Base-by-base conservation (phyloP, 1,284 basidiomycete genomes). In the Meripilus lineatus region DNA sequence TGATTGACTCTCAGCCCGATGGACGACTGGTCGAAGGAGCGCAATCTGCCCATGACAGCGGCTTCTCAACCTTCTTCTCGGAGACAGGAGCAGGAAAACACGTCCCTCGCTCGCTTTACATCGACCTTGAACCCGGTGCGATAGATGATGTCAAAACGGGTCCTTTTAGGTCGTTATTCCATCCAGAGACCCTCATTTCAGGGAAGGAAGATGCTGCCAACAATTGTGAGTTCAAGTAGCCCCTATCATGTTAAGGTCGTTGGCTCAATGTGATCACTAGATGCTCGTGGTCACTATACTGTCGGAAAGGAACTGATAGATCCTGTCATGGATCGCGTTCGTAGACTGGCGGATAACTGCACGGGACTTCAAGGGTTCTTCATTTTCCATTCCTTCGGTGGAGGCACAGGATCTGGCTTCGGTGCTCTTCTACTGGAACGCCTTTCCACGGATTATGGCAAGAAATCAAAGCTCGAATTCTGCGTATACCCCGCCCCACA, bases 181-280 rank as follows among this genome's bases (percentile, higher is more conserved):
- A 99, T 73, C 96, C 96, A 10, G 96, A 99, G 77, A 96, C 93
- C 51, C 85, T 99, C 77, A 90, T 99, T 67, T 93, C 89, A 48
- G 96, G 96, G 58, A 99, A 99, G 77, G 96, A 99, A 76, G 96
- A 99, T 63, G 95, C 94, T 45, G 95, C 95, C 54, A 99, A 97
- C 80, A 99, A 99, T 70, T 99, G 91, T 93, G 58, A 61, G 87
- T 65, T 42, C 18, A 20, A 33, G 45, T 26, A 38, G n/a, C n/a
- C n/a, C n/a, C n/a, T 47, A 47, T 47, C 48, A 54, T 46, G 44
- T 17, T 32, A 32, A 39, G 33, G 37, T 40, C 39, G 33, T 15
- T 20, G 36, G 30, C 44, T 32, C n/a, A 26, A 24, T 22, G 28
- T 34, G 18, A 32, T 18, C 42, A 32, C 37, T 47, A 93, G 91